Evolutionary conservation across 2,329 filamentous ascomycete species (phyloP), one percentile per base, ranked within the genome.

Genomic region (Penicillium crustosum): DNA sequence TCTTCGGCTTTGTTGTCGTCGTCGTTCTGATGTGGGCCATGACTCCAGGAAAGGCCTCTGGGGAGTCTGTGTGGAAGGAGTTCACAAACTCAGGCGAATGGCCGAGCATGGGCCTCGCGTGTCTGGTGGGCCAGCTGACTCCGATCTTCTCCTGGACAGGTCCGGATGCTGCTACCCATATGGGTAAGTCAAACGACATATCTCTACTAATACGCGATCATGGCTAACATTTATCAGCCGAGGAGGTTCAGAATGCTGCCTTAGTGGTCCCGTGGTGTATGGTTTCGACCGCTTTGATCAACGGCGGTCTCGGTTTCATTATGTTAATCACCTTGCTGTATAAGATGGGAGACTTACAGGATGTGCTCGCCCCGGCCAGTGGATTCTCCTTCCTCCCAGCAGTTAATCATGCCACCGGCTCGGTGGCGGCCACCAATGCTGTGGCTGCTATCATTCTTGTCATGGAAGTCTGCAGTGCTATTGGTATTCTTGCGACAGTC

Each of bases 331-430:
- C 78, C 2, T 68, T 78, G 10, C 66, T 80, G 3, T 81, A 78
- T 66, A 77, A 73, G 52, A 73, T 79, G 35, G 75, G 73, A 6
- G 72, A 79, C 45, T 55, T 79, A 2, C 66, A 76, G 5, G 67
- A 68, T 2, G 77, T 70, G 15, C 63, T 82, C 5, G 61, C 70
- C 4, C 74, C 77, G 0, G 64, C 73, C 0, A 82, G 79, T 9
- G 74, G 78, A 0, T 82, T 78, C 50, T 78, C 82, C 5, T 77
- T 82, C 65, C 76, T 81, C 64, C 77, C 82, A 38, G 78, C 82
- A 38, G 82, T 86, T 54, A 68, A 72, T 49, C 66, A 80, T 57
- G 78, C 78, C 8, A 81, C 79, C 2, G 65, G 69, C 29, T 80
- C 75, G 15, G 65, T 71, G 5, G 73, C 70, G 0, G 78, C 77